These are phyloP conservation scores for Alloascoidea africana DNA, from an alignment of 805 yeast genomes.

Conservation along the genomic window DNA sequence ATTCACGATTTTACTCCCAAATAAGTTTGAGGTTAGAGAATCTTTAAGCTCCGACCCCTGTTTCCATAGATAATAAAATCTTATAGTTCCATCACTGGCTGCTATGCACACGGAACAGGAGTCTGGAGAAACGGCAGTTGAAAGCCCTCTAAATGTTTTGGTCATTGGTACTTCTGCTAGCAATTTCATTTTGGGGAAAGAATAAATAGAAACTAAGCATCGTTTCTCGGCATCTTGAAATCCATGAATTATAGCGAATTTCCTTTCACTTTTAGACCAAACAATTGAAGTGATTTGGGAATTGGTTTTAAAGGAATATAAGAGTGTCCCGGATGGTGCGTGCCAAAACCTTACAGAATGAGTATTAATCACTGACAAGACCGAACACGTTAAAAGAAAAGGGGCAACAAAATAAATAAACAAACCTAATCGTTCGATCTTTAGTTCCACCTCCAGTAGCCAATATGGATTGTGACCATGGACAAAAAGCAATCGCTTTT, in stretches of 20 bases:
- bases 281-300: constrained; percentile 69
- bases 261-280: constrained; percentile 56
- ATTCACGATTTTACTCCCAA: too few relatives aligned
- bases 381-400: too few relatives aligned
- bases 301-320: constrained; percentile 37
- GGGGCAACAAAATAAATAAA: too few relatives aligned
- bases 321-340: constrained; percentile 56
- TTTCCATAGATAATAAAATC: constrained; percentile 62
- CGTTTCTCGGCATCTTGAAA: constrained; percentile 43
- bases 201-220: constrained; percentile 38
- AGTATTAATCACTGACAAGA: not conserved
- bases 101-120: constrained; percentile 52
- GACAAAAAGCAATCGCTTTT: constrained; percentile 81
- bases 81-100: constrained; percentile 60
- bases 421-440: constrained; percentile 43
- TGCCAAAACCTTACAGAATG: constrained; percentile 57
- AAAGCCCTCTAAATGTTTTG: constrained; percentile 40
- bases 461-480: constrained; percentile 67
- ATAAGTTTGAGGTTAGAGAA: too few relatives aligned
- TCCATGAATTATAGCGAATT: constrained; percentile 72
- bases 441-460: constrained; percentile 89
- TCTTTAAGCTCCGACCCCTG: too few relatives aligned
- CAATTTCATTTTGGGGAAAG: constrained; percentile 49
- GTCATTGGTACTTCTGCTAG: constrained; percentile 33
- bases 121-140: constrained; percentile 57